Conservation (phyloP, 371 early-diverging fungal genomes). For the Choanephora cucurbitarum region DNA sequence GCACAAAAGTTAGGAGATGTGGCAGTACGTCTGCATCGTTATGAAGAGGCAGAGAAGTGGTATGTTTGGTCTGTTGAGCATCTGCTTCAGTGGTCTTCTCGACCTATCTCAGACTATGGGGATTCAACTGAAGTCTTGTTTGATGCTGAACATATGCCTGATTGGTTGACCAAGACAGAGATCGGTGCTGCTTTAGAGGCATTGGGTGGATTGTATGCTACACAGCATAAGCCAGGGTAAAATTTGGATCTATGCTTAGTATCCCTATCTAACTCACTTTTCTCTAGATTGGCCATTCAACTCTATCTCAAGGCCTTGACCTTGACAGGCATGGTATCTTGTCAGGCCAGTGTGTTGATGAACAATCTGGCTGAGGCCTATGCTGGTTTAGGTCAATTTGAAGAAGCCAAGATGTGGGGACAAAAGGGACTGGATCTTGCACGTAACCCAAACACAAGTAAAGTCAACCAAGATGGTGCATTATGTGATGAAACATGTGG, state of each 20-base stretch:
- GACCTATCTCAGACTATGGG: slow-evolving; percentile 33
- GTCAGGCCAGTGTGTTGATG: slow-evolving; percentile 56
- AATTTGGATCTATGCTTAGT: slow-evolving; percentile 2
- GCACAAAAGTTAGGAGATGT: slow-evolving; percentile 68
- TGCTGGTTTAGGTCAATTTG: slow-evolving; percentile 51
- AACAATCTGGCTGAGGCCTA: slow-evolving; percentile 65
- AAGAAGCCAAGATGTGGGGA: slow-evolving; percentile 64
- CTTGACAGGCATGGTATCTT: slow-evolving; percentile 44
- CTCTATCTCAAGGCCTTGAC: slow-evolving; percentile 62
- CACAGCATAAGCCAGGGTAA: slow-evolving; percentile 54
- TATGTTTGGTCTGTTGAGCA: slow-evolving; percentile 68
- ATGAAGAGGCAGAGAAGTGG: slow-evolving; percentile 62
- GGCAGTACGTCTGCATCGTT: slow-evolving; percentile 38
- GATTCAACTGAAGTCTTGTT: slow-evolving; percentile 41
- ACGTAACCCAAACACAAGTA: slow-evolving; percentile 50
- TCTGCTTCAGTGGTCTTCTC: slow-evolving; percentile 35
- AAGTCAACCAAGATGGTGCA: slow-evolving; percentile 40
- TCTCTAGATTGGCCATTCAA: slow-evolving; percentile 54
- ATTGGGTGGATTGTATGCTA: slow-evolving; percentile 59
- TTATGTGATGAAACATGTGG: slow-evolving; percentile 65
- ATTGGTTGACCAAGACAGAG: slow-evolving; percentile 62
- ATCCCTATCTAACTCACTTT: not conserved
- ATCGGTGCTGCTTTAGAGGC: slow-evolving; percentile 62
- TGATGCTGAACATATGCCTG: slow-evolving; percentile 60
- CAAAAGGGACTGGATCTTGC: slow-evolving; percentile 58